Conservation (phyloP, 352 stramenopile genomes). For the Pythium sukuiense region DNA sequence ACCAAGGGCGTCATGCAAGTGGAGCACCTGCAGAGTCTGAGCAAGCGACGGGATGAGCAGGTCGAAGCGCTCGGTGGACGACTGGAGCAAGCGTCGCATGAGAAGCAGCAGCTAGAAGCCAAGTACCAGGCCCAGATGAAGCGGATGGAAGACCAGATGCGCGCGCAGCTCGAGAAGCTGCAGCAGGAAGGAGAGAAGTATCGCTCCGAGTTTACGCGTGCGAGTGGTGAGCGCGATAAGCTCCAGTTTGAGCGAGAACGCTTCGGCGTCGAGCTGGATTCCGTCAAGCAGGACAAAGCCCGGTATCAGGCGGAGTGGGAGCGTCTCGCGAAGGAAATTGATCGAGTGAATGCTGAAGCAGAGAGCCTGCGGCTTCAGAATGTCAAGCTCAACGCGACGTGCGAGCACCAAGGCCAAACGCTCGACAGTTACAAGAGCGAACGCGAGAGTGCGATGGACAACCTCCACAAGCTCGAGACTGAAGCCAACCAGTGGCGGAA, state of each 20-base stretch:
- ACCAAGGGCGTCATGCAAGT: constrained; percentile 37
- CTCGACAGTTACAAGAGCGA: constrained; percentile 51
- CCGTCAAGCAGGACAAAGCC: constrained; percentile 45
- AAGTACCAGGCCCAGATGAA: constrained; percentile 52
- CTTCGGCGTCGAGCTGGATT: constrained; percentile 46
- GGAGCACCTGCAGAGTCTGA: constrained; percentile 43
- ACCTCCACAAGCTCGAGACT: constrained; percentile 44
- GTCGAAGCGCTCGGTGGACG: constrained; percentile 35
- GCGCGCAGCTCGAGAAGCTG: constrained; percentile 47
- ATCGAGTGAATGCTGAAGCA: constrained; percentile 41
- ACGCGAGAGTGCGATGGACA: constrained; percentile 40
- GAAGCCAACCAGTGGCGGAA: constrained; percentile 49
- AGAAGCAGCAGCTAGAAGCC: constrained; percentile 46
- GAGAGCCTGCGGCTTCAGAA: constrained; percentile 55
- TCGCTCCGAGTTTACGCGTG: constrained; percentile 43
- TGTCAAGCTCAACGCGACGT: constrained; percentile 49
- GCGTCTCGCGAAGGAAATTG: constrained; percentile 44
- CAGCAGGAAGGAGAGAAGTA: constrained; percentile 60
- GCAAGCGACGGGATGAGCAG: constrained; percentile 51
- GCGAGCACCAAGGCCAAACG: constrained; percentile 53
- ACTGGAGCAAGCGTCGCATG: constrained; percentile 38
- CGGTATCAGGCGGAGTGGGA: constrained; percentile 55
- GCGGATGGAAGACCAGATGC: constrained; percentile 64
- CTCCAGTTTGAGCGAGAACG: constrained; percentile 59
- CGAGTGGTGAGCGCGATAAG: constrained; percentile 55